These are phyloP conservation scores for Chromera velia DNA, from an alignment of 73 alveolate species.

Conservation along the genomic window DNA sequence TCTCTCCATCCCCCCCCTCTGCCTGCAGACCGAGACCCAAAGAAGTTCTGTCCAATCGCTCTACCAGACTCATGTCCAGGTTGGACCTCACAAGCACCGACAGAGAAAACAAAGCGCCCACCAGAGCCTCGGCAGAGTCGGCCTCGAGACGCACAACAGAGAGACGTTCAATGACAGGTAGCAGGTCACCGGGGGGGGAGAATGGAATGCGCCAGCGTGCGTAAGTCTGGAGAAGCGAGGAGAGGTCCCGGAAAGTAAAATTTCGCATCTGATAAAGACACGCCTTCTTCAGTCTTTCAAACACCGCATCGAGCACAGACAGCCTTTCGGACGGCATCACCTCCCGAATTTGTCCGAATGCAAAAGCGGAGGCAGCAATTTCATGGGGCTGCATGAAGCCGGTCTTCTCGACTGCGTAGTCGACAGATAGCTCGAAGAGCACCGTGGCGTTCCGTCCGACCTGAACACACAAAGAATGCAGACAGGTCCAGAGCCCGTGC, in stretches of 20 bases:
- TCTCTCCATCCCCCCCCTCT: no score
- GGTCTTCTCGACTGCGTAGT: not conserved
- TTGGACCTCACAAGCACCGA: no score
- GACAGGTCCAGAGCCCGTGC: no score
- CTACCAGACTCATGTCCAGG: no score
- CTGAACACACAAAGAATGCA: no score
- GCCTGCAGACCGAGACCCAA: no score
- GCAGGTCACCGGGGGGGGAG: not conserved
- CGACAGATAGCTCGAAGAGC: not conserved
- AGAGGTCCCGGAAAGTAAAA: not conserved
- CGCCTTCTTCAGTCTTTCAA: not conserved
- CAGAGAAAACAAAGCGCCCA: no score
- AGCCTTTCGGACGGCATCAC: not conserved
- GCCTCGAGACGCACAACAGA: no score
- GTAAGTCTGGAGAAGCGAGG: not conserved
- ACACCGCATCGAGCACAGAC: not conserved
- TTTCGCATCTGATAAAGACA: no score
- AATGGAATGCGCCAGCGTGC: not conserved
- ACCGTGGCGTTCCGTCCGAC: not conserved
- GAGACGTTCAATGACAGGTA: not conserved
- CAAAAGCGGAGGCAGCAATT: not conserved
- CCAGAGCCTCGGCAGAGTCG: no score
- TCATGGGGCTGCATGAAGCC: not conserved
- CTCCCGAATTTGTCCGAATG: not conserved
- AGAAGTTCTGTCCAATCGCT: no score